These are phyloP conservation scores for Cercophora scortea DNA, from an alignment of 495 filamentous ascomycete species.

Conservation along the genomic window DNA sequence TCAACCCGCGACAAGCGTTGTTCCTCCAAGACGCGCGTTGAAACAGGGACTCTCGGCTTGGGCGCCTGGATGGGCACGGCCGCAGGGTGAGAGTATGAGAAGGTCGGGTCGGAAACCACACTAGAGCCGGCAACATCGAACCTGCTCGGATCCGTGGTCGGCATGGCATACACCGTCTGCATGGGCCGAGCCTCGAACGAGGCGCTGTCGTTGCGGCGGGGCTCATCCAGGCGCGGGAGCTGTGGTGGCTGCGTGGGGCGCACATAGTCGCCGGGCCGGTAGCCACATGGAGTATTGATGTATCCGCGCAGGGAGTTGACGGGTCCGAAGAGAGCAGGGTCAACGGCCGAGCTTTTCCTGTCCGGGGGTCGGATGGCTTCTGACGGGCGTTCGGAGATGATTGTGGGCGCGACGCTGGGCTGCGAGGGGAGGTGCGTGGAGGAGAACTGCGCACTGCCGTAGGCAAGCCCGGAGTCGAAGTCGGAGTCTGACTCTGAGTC, in stretches of 20 bases:
- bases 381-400: slow-evolving; percentile 17
- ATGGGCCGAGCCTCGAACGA: slow-evolving; percentile 30
- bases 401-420: slow-evolving; percentile 4
- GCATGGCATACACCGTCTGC: slow-evolving; percentile 40
- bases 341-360: slow-evolving; percentile 41
- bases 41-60: slow-evolving; percentile 33
- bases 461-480: slow-evolving; percentile 37
- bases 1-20: slow-evolving; percentile 8
- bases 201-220: slow-evolving; percentile 18
- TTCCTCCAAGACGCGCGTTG: slow-evolving; percentile 34
- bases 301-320: slow-evolving; percentile 43
- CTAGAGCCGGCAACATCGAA: slow-evolving; percentile 48
- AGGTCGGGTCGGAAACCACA: slow-evolving; percentile 27
- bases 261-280: slow-evolving; percentile 22
- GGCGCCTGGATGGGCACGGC: slow-evolving; percentile 40
- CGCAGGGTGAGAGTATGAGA: slow-evolving; percentile 16
- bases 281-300: slow-evolving; percentile 45
- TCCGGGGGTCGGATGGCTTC: slow-evolving; percentile 23
- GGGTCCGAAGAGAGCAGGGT: slow-evolving; percentile 46
- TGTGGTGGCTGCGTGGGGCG: slow-evolving; percentile 1
- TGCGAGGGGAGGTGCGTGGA: slow-evolving; percentile 13
- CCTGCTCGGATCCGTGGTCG: slow-evolving; percentile 52
- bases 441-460: slow-evolving; percentile 32
- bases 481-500: slow-evolving; percentile 31
- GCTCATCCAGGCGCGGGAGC: slow-evolving; percentile 7